Evolutionary conservation across 305 asterid genomes (phyloP), one percentile per base, ranked within the genome.

Genomic region (Coffea humblotiana): DNA sequence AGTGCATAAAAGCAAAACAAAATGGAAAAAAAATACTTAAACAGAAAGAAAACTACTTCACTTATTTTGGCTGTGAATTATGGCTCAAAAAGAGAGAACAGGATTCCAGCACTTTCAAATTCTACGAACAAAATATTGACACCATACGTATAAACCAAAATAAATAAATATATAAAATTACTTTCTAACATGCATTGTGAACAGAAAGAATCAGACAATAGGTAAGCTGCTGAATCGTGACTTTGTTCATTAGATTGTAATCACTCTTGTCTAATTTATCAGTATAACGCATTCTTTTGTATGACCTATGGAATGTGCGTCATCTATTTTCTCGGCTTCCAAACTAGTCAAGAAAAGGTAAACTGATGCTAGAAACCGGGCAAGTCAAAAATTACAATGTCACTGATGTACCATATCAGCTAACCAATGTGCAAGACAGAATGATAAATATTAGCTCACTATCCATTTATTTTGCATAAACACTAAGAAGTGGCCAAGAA

Each of bases 401-500:
- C 66, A 48, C 8, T 15, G 58, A 66, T 49, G 52, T 48, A 40
- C 37, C 63, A 68, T n/a, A 58, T 43, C 64, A 64, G 68, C 47
- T 37, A 80, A 66, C 54, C 49, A 64, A 15, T 21, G 18, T 35
- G 32, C 49, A 67, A 5, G 15, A 56, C 70, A 66, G 37, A 78
- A 19, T 15, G 63, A 60, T 11, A 69, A 6, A 13, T 37, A 37
- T 54, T 8, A 74, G 27, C 63, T 58, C 56, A 45, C 58, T 27
- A 78, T 65, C 1, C 76, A 49, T 65, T 74, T 54, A 79, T 32
- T 25, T 72, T 51, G 51, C 51, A 75, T 29, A 10, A 14, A 40
- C 61, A 37, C 54, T 71, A 12, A 49, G 32, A 47, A 79, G 73
- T 23, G 48, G 54, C 25, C 74, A 65, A 72, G 49, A 32, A 74